These are phyloP conservation scores for Diplodia corticola DNA, from an alignment of 2,329 filamentous ascomycete genomes.

Conservation along the genomic window DNA sequence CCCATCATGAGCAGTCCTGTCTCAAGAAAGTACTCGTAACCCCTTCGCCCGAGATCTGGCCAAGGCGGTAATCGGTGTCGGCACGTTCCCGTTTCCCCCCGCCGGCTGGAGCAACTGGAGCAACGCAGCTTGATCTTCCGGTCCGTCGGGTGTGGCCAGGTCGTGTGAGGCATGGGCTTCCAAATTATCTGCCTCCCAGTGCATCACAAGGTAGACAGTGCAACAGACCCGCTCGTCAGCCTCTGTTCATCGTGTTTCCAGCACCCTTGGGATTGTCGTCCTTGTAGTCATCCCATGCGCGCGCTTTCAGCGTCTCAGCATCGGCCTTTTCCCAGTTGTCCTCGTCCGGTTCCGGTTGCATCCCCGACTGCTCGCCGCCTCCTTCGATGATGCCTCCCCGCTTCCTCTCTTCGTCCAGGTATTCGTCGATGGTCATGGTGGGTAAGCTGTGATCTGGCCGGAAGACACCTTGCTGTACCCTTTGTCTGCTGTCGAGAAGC, in stretches of 20 bases:
- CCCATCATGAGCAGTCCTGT: neutral
- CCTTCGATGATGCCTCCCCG: conserved; percentile 89
- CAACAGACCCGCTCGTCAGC: conserved; percentile 34
- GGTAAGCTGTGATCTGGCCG: conserved; percentile 88
- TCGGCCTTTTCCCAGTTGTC: conserved; percentile 88
- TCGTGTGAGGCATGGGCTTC: neutral
- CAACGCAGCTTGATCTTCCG: neutral
- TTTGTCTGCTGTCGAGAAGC: conserved; percentile 72
- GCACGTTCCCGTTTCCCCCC: neutral
- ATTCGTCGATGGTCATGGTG: conserved; percentile 98
- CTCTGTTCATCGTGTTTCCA: conserved; percentile 81
- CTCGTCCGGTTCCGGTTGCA: conserved; percentile 75
- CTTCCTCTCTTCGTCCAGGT: conserved; percentile 84
- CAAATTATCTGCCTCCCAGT: neutral
- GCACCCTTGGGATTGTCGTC: conserved; percentile 85
- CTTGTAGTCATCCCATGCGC: conserved; percentile 91
- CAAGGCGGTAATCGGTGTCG: conserved; percentile 3
- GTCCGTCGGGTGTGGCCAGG: neutral
- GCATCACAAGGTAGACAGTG: neutral
- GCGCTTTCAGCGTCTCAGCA: conserved; percentile 86
- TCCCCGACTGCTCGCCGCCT: conserved; percentile 72
- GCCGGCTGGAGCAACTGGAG: neutral
- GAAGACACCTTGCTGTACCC: conserved; percentile 80
- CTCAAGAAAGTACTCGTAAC: neutral
- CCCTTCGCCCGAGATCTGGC: conserved; percentile 6